Evolutionary conservation across 1,139 yeast genomes (phyloP).

Genomic region (Wickerhamiella infanticola): DNA sequence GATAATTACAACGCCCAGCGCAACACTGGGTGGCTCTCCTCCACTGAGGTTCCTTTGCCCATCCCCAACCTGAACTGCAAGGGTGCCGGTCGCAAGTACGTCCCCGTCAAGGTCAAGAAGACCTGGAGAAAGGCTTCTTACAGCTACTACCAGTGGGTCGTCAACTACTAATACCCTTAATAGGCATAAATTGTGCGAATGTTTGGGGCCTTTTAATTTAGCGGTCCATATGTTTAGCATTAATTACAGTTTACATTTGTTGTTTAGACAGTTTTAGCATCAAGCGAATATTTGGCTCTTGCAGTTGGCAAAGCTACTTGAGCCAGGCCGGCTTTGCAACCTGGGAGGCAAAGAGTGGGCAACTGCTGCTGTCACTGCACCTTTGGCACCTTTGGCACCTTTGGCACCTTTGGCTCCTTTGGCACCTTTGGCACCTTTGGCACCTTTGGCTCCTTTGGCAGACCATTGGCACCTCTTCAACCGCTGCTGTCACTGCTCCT

Average conservation of each 20-base stretch:
- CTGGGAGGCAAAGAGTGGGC: too few relatives aligned
- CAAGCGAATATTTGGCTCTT: too few relatives aligned
- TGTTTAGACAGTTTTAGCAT: background rate
- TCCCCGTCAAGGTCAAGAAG: constrained; percentile 15
- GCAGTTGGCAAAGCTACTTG: too few relatives aligned
- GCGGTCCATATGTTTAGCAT: background rate
- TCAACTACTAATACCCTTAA: constrained; percentile 7
- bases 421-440: too few relatives aligned
- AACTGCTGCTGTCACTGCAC: too few relatives aligned
- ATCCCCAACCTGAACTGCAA: constrained; percentile 27
- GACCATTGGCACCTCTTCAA: too few relatives aligned
- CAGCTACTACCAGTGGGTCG: constrained; percentile 15
- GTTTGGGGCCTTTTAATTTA: background rate
- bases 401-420: too few relatives aligned
- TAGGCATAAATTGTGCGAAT: constrained; percentile 1
- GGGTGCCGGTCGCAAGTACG: constrained; percentile 27
- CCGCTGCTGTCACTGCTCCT: too few relatives aligned
- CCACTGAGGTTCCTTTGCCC: constrained; percentile 24
- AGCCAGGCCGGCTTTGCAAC: too few relatives aligned
- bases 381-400: too few relatives aligned
- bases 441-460: too few relatives aligned
- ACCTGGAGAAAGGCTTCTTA: constrained; percentile 16
- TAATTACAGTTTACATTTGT: background rate
- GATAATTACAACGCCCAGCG: constrained; percentile 28
- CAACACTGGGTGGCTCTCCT: constrained; percentile 26